Base-by-base conservation (phyloP, 345 rosid genomes). In the Camelina sativa region DNA sequence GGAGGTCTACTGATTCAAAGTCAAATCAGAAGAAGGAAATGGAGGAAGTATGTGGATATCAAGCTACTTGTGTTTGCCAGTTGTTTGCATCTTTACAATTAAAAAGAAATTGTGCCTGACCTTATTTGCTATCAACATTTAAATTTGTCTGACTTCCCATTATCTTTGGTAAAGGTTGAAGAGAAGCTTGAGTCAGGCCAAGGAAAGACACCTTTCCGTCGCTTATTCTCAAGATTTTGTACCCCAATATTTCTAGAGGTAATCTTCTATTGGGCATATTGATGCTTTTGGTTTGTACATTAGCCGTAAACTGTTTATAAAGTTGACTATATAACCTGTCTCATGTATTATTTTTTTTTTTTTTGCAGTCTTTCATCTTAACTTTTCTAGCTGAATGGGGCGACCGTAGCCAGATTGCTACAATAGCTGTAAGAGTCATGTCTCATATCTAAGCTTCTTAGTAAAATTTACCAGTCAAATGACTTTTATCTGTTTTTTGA, bases 361-460 rank as follows among this genome's bases (percentile, higher is more conserved):
- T 28, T 28, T 6, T 82, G 85, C 89, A 92, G 99, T 89, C 99
- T 54, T 95, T 96, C 79, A 83, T 96, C 71, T 69, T 96, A 78
- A 92, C 99, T 23, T 96, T 96, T 77, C 81, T 96, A 57, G 99
- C 99, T 1, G 99, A 96, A 83, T 96, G 99, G 99, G 98, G 98
- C 0, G 99, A 96, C 69, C 94, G 98, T 59, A 96, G 99, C 84
- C 98, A 96, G 84, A 96, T 96, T 38, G 99, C 99, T 51, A 96
- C 99, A 78, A 96, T 96, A 72, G 99, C 99, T 75, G 99, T 96
- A 86, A 91, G 98, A 47, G 28, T 64, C 62, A 56, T 77, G 40
- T 20, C 72, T 47, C 46, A 25, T 3, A 32, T 54, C 54, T 28
- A 37, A 13, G 20, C 23, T 25, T 23, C 13, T 48, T 59, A 23